phyloP scores from a whole-genome alignment of 1,139 yeast species.

The Tardiomyces depauwii region DNA sequence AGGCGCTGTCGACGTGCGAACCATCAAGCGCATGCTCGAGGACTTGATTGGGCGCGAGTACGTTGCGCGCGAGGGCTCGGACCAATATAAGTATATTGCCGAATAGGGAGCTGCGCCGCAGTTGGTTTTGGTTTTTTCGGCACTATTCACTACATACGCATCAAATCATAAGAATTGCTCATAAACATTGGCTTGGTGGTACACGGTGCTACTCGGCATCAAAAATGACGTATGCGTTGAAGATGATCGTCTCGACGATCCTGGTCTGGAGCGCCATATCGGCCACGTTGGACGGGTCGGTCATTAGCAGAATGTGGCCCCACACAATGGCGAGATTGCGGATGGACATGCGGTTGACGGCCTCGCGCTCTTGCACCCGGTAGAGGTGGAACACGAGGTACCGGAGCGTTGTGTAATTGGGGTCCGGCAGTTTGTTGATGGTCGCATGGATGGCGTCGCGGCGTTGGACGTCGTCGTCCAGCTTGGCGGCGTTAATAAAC shows the following conservation, averaged over 20 bases:
- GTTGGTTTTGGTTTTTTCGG: neutral
- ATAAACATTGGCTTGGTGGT: neutral
- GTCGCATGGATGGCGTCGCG: conserved; percentile 75
- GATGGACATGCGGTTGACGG: conserved; percentile 66
- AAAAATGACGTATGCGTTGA: conserved; percentile 78
- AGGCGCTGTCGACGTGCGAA: neutral
- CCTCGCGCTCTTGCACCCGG: conserved; percentile 54
- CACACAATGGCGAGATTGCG: conserved; percentile 77
- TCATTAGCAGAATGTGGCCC: conserved; percentile 80
- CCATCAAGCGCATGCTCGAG: neutral
- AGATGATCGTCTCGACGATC: conserved; percentile 72
- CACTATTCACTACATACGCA: no score
- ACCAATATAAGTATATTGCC: conserved; percentile 22
- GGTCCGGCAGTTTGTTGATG: conserved; percentile 85
- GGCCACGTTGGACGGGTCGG: conserved; percentile 55
- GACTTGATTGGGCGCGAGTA: neutral
- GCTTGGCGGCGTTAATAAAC: conserved; percentile 68
- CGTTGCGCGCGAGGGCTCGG: conserved; percentile 24
- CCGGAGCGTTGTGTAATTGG: conserved; percentile 85
- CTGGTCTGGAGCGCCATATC: conserved; percentile 75
- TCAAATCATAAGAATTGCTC: no score
- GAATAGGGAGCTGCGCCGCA: neutral
- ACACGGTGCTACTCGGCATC: conserved; percentile 42
- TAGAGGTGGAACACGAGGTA: conserved; percentile 76
- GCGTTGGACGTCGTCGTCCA: conserved; percentile 44